Base-by-base conservation (phyloP, 2,329 filamentous ascomycete genomes). In the Phoma herbarum region DNA sequence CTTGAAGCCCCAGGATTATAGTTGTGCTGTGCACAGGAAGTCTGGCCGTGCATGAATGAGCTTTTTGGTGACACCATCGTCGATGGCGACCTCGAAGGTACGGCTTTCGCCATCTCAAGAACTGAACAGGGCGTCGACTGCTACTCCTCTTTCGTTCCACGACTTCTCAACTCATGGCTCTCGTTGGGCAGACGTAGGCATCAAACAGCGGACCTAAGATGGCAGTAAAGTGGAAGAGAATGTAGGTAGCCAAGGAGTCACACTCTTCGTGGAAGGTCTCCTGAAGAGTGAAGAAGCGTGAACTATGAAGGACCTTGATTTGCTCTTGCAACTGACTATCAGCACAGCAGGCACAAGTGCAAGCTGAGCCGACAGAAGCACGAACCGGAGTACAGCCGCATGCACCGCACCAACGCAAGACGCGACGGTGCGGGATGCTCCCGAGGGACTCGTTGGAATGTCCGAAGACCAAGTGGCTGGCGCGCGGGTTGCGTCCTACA, bases 221-320 rank as follows among this genome's bases (percentile, higher is more conserved):
- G 14, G 7, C 8, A 31, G 10, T 2, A 12, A 6, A 41, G 20
- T 23, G n/a, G 5, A 51, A 45, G 8, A 22, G 28, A 45, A 78
- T 83, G 81, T 83, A 77, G 80, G 81, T 80, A 77, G 77, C 72
- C 79, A 79, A 80, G 82, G 82, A 84, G 82, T 82, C 82, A 81
- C 79, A 79, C 79, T 79, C 75, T 76, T 75, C 75, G 74, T 79
- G 72, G 79, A 68, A 70, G 55, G 46, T 68, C 60, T 70, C 76
- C 73, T 61, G 73, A 72, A 80, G 79, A 80, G 80, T 75, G 75
- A 80, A 75, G 74, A 75, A 80, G 78, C 76, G 79, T 82, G 82
- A 82, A 84, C 82, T 84, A 84, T 84, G 82, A 83, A 79, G 80
- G 81, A 80, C 81, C 80, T 70, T 63, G 56, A 52, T 65, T 82